Conservation (phyloP, 2,329 filamentous ascomycete genomes). For the Nemania bipapillata region DNA sequence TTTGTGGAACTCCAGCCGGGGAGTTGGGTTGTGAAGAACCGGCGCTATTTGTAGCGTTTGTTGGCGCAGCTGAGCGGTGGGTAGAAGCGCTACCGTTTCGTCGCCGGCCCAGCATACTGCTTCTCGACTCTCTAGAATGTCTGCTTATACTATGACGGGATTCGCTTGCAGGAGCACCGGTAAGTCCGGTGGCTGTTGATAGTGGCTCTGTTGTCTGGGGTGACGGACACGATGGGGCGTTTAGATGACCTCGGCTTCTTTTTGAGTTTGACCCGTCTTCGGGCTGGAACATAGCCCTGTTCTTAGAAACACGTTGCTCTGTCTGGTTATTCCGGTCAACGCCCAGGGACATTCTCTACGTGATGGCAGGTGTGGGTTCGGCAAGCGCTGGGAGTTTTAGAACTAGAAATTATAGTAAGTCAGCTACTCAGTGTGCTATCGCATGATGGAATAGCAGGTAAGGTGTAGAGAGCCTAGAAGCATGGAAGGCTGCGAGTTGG, state of each 20-base stretch:
- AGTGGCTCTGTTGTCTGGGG: conserved; percentile 70
- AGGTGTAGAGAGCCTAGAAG: neutral
- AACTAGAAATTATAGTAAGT: conserved; percentile 23
- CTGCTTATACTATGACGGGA: conserved; percentile 70
- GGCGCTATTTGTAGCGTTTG: conserved; percentile 62
- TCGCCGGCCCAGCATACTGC: conserved; percentile 70
- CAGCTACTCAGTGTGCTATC: conserved; percentile 8
- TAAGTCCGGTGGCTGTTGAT: conserved; percentile 68
- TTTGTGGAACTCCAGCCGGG: conserved; percentile 59
- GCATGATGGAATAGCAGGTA: neutral
- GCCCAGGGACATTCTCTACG: conserved; percentile 47
- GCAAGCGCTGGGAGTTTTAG: conserved; percentile 30
- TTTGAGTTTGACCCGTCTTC: conserved; percentile 42
- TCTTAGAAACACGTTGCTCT: conserved; percentile 45
- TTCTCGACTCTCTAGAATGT: conserved; percentile 72
- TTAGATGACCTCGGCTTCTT: conserved; percentile 62
- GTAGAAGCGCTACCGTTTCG: conserved; percentile 76
- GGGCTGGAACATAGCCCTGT: conserved; percentile 43
- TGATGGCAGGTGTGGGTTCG: conserved; percentile 16
- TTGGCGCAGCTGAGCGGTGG: conserved; percentile 67
- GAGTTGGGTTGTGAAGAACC: conserved; percentile 64
- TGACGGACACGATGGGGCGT: conserved; percentile 71
- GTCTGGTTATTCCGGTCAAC: conserved; percentile 43
- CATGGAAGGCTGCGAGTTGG: neutral
- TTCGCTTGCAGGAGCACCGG: conserved; percentile 69